Conservation (phyloP, 192 early-diverging fungal genomes). For the Chytriomyces sp. region DNA sequence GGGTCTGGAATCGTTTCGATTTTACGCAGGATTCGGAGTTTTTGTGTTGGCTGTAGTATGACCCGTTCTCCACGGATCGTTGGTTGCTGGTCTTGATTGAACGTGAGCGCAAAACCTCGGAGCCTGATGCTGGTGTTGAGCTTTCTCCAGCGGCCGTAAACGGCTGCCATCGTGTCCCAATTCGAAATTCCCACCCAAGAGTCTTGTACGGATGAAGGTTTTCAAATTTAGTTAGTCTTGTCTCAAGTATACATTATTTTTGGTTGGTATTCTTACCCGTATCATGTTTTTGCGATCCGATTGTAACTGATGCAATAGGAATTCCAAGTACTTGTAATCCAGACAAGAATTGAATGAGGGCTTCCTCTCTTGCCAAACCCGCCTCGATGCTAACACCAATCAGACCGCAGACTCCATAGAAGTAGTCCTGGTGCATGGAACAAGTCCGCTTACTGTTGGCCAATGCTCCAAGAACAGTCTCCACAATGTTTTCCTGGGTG, state of each 20-base stretch:
- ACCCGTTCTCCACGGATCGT: neutral
- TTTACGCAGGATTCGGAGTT: neutral
- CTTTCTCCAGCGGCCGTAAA: constrained; percentile 12
- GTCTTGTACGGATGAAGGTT: neutral
- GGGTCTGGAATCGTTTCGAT: neutral
- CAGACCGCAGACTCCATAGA: constrained; percentile 7
- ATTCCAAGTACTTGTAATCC: constrained; percentile 1
- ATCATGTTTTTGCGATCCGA: neutral
- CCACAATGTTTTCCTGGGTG: neutral
- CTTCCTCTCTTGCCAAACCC: neutral
- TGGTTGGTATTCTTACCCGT: neutral
- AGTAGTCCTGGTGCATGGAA: constrained; percentile 7
- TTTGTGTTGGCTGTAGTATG: neutral
- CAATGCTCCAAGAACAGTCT: neutral
- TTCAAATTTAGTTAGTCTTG: neutral
- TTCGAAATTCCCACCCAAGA: constrained; percentile 15
- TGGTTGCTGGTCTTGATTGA: neutral
- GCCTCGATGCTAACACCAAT: neutral
- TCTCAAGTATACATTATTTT: neutral
- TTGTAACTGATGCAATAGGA: constrained; percentile 9
- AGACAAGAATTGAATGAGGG: constrained; percentile 1
- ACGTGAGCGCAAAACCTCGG: neutral
- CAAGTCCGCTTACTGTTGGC: constrained; percentile 1
- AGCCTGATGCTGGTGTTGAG: constrained; percentile 1
- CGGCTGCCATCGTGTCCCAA: constrained; percentile 11